Percentiles rank a stretch among this genome's conserved stretches.
phyloP scores from a whole-genome alignment of 208 protist species.

The Novymonas esmeraldas region DNA sequence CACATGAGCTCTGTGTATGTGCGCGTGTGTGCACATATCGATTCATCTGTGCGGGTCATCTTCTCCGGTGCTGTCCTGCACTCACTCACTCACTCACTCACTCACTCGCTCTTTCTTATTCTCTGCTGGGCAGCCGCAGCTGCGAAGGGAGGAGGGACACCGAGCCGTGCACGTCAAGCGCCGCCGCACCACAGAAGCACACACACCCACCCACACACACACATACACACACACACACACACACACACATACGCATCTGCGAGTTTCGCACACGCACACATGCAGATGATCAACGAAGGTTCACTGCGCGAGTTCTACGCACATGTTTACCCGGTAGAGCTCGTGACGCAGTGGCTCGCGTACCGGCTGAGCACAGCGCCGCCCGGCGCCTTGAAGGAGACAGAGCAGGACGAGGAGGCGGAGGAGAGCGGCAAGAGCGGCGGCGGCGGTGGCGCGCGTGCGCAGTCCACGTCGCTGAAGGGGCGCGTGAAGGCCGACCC shows the following conservation, averaged over 20 bases:
- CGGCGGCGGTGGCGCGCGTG: neutral
- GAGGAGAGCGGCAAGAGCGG: neutral
- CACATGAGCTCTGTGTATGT: no score
- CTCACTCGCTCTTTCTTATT: no score
- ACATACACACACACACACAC: neutral
- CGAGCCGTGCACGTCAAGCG: no score
- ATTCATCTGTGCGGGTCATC: no score
- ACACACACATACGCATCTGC: neutral
- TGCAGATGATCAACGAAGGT: conserved; percentile 65
- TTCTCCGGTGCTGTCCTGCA: no score
- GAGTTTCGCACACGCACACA: neutral
- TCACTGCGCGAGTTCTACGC: conserved; percentile 88
- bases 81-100: no score
- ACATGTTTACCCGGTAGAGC: conserved; percentile 85
- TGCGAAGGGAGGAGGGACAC: no score
- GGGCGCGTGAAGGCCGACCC: neutral
- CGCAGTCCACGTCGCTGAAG: neutral
- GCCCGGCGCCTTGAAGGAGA: no score
- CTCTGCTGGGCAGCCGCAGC: no score
- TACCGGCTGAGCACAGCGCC: conserved; percentile 43
- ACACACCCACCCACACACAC: neutral
- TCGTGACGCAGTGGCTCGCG: conserved; percentile 79
- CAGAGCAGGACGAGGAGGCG: neutral
- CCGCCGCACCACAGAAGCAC: no score
- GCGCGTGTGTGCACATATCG: no score